These are phyloP conservation scores for Groenewaldozyma salmanticensis DNA, from an alignment of 805 yeast genomes.

Conservation along the genomic window DNA sequence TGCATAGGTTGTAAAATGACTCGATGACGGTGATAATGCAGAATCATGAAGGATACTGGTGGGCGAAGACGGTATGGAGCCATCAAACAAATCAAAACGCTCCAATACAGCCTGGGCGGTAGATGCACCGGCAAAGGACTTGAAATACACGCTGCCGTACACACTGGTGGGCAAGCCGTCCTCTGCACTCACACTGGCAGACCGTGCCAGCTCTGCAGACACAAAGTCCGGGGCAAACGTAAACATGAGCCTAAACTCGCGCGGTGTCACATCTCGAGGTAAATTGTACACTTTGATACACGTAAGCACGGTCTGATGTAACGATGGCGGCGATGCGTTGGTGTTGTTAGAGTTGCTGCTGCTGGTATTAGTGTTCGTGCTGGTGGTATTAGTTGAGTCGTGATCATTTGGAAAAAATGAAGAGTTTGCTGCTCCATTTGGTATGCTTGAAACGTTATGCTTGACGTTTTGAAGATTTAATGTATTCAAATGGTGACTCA, in stretches of 20 bases:
- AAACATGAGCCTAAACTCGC: constrained; percentile 31
- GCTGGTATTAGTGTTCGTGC: too few relatives aligned
- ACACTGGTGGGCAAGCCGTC: constrained; percentile 14
- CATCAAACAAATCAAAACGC: constrained; percentile 8
- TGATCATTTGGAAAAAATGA: too few relatives aligned
- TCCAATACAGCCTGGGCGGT: constrained; percentile 10
- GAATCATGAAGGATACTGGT: constrained; percentile 4
- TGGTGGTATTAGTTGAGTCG: neutral
- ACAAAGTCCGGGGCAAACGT: constrained; percentile 31
- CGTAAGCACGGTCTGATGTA: neutral
- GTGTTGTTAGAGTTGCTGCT: neutral
- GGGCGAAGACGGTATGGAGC: neutral
- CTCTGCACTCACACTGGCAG: constrained; percentile 17
- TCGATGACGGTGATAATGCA: constrained; percentile 3
- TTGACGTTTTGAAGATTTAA: neutral
- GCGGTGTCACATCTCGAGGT: constrained; percentile 29
- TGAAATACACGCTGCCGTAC: constrained; percentile 15
- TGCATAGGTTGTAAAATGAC: constrained; percentile 2
- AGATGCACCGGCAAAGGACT: constrained; percentile 9
- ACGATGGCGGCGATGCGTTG: neutral
- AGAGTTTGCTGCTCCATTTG: too few relatives aligned
- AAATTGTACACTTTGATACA: constrained; percentile 21
- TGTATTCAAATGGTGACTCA: neutral
- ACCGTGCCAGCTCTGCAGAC: constrained; percentile 24
- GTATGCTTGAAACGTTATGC: too few relatives aligned